Conservation (phyloP, 2,329 filamentous ascomycete genomes). For the Colletotrichum brevisporum region DNA sequence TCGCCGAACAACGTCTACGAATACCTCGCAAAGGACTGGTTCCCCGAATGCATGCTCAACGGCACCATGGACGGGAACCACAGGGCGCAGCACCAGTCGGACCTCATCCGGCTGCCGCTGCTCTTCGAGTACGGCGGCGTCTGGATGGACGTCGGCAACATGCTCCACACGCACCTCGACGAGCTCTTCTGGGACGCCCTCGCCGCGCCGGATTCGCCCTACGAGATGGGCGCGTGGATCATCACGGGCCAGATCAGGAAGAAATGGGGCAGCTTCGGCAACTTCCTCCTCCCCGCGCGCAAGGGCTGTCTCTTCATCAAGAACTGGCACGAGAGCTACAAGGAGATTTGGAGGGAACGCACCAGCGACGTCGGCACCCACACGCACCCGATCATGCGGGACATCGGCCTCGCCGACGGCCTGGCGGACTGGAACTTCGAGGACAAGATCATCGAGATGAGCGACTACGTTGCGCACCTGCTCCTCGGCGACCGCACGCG, state of each 20-base stretch:
- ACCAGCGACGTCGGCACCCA: conserved; percentile 53
- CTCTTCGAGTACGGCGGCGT: conserved; percentile 53
- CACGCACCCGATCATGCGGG: conserved; percentile 47
- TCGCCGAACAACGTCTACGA: conserved; percentile 53
- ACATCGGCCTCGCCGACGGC: conserved; percentile 51
- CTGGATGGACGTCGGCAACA: conserved; percentile 56
- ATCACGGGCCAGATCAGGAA: conserved; percentile 52
- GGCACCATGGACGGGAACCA: conserved; percentile 57
- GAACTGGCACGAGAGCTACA: conserved; percentile 57
- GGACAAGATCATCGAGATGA: conserved; percentile 48
- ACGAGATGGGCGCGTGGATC: conserved; percentile 52
- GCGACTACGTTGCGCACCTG: conserved; percentile 55
- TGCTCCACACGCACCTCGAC: conserved; percentile 51
- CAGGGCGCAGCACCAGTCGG: conserved; percentile 58
- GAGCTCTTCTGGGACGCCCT: conserved; percentile 51
- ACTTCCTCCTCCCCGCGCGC: conserved; percentile 58
- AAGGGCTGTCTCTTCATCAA: conserved; percentile 59
- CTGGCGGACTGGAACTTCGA: conserved; percentile 44
- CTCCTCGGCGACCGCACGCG: conserved; percentile 51
- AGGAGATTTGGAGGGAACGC: conserved; percentile 51
- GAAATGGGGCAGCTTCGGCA: conserved; percentile 53
- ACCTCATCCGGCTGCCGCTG: conserved; percentile 57
- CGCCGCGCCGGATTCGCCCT: conserved; percentile 34
- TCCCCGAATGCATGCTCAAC: conserved; percentile 54
- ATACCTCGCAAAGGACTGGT: conserved; percentile 49